Percentiles rank a stretch among this genome's conserved stretches.
These are phyloP conservation scores for Passalora sequoiae DNA, from an alignment of 2,329 filamentous ascomycete genomes.

Conservation along the genomic window DNA sequence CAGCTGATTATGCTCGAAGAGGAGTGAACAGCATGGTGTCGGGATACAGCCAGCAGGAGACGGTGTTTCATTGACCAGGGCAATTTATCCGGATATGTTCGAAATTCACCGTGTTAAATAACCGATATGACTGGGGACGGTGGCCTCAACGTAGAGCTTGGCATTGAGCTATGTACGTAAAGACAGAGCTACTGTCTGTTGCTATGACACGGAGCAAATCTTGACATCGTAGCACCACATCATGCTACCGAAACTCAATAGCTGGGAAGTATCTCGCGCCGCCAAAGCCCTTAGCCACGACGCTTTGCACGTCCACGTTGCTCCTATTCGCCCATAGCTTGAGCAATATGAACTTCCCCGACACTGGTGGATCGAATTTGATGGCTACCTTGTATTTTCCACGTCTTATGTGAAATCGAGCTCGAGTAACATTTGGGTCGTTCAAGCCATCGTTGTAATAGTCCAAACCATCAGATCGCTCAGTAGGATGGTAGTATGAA, in stretches of 20 bases:
- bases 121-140: too few relatives aligned
- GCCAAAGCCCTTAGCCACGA: conserved; percentile 76
- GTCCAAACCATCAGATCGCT: conserved; percentile 10
- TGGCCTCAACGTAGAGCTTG: too few relatives aligned
- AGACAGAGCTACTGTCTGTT: too few relatives aligned
- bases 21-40: too few relatives aligned
- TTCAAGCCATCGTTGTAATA: conserved; percentile 22
- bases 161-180: too few relatives aligned
- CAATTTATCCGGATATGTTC: too few relatives aligned
- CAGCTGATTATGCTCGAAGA: too few relatives aligned
- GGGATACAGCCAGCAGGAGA: too few relatives aligned
- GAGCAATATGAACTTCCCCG: conserved; percentile 67
- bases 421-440: conserved; percentile 47
- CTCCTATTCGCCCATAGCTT: conserved; percentile 81
- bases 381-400: conserved; percentile 82
- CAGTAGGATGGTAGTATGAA: conserved; percentile 13
- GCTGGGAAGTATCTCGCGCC: conserved; percentile 70
- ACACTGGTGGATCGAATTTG: conserved; percentile 73
- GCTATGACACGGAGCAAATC: too few relatives aligned
- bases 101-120: too few relatives aligned
- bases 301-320: conserved; percentile 86
- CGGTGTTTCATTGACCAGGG: too few relatives aligned
- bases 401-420: conserved; percentile 76
- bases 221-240: too few relatives aligned
- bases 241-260: conserved; percentile 17